Evolutionary conservation across 2,329 filamentous ascomycete genomes (phyloP).

Genomic region (Pezicula neosporulosa): DNA sequence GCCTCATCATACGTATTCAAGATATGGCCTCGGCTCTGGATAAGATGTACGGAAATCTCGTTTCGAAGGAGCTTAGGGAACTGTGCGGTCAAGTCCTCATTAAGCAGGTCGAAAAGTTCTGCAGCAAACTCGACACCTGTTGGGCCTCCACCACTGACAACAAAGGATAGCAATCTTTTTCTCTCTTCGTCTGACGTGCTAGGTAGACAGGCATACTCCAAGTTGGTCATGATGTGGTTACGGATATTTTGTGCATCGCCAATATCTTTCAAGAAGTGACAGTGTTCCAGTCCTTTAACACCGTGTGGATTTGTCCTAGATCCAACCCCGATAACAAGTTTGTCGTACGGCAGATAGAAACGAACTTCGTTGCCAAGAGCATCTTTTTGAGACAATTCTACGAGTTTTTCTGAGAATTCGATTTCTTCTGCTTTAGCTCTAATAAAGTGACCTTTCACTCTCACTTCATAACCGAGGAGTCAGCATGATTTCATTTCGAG

Average conservation of each 20-base stretch:
- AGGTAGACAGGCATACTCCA: slow-evolving; percentile 89
- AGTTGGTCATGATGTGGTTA: slow-evolving; percentile 82
- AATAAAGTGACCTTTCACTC: slow-evolving; percentile 83
- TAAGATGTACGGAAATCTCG: slow-evolving; percentile 95
- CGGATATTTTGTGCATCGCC: slow-evolving; percentile 87
- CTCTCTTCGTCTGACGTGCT: slow-evolving; percentile 88
- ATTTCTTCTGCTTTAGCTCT: slow-evolving; percentile 84
- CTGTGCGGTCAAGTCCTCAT: slow-evolving; percentile 81
- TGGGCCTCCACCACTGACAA: slow-evolving; percentile 91
- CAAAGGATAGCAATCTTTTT: slow-evolving; percentile 84
- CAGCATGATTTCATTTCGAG: too few species aligned
- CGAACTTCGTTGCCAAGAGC: slow-evolving; percentile 66
- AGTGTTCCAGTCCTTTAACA: slow-evolving; percentile 90
- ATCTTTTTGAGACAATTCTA: slow-evolving; percentile 78
- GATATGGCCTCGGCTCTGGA: slow-evolving; percentile 92
- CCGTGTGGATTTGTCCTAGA: slow-evolving; percentile 93
- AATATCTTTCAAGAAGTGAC: slow-evolving; percentile 93
- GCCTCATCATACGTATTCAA: slow-evolving; percentile 98
- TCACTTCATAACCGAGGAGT: slow-evolving; percentile 29
- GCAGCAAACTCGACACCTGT: slow-evolving; percentile 98
- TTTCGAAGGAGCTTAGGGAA: slow-evolving; percentile 93
- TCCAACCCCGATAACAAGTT: slow-evolving; percentile 87
- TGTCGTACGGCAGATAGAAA: slow-evolving; percentile 97
- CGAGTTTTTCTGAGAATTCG: slow-evolving; percentile 85
- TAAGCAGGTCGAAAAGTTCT: slow-evolving; percentile 91